Conservation (phyloP, 805 yeast species). For the Ogataea methanolica region DNA sequence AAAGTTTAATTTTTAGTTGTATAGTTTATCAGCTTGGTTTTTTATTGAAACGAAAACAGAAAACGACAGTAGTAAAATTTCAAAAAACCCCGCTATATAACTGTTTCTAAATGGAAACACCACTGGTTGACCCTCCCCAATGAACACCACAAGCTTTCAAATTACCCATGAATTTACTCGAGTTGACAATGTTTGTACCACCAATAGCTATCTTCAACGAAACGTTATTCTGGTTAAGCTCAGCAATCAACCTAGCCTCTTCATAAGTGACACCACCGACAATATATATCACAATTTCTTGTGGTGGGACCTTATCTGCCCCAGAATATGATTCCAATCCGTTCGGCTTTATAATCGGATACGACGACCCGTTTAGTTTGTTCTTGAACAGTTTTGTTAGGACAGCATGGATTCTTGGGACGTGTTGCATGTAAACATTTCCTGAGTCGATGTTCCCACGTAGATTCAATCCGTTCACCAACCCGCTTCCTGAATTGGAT, state of each 20-base stretch:
- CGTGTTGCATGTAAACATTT: slow-evolving; percentile 87
- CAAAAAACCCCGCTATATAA: background rate
- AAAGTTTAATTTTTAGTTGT: no score
- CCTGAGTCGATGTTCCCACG: slow-evolving; percentile 40
- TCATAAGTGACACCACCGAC: slow-evolving; percentile 92
- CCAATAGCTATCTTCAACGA: slow-evolving; percentile 75
- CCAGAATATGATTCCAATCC: slow-evolving; percentile 10
- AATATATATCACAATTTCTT: slow-evolving; percentile 66
- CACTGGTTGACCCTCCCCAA: slow-evolving; percentile 12
- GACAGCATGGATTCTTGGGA: slow-evolving; percentile 60
- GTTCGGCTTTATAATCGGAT: slow-evolving; percentile 16
- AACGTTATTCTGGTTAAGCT: slow-evolving; percentile 53
- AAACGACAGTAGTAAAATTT: no score
- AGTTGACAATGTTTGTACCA: slow-evolving; percentile 58
- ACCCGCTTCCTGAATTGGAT: slow-evolving; percentile 19
- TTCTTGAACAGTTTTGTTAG: slow-evolving; percentile 38
- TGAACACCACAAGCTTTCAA: slow-evolving; percentile 17
- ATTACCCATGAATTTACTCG: slow-evolving; percentile 35
- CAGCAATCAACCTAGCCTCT: slow-evolving; percentile 79
- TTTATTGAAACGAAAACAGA: no score
- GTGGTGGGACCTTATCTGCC: slow-evolving; percentile 35
- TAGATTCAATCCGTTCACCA: slow-evolving; percentile 31
- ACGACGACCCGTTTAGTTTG: slow-evolving; percentile 28
- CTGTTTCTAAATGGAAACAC: background rate
- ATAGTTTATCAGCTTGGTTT: no score